Evolutionary conservation across 805 yeast species (phyloP).

Genomic region (Barnettozyma botsteinii): DNA sequence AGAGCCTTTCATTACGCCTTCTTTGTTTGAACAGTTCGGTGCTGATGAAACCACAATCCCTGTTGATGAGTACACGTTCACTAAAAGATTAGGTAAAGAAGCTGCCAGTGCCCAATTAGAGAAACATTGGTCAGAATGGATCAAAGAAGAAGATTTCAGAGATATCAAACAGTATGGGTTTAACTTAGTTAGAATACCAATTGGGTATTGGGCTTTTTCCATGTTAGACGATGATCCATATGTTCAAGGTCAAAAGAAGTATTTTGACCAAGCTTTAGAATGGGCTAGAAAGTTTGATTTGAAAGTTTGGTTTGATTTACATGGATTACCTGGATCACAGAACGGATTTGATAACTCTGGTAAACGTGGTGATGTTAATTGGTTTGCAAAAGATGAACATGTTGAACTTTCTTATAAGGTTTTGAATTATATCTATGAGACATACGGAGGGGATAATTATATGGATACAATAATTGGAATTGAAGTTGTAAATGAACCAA

Average conservation of each 20-base stretch:
- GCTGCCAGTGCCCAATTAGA: slow-evolving; percentile 38
- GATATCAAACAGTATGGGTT: slow-evolving; percentile 48
- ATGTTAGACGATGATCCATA: slow-evolving; percentile 49
- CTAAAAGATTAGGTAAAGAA: slow-evolving; percentile 42
- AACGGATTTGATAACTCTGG: slow-evolving; percentile 87
- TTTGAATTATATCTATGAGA: slow-evolving; percentile 42
- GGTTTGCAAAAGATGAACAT: slow-evolving; percentile 38
- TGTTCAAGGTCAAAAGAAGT: slow-evolving; percentile 58
- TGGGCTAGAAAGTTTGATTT: slow-evolving; percentile 62
- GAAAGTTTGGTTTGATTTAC: slow-evolving; percentile 70
- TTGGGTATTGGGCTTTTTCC: slow-evolving; percentile 72
- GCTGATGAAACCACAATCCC: slow-evolving; percentile 37
- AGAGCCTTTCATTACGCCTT: slow-evolving; percentile 68
- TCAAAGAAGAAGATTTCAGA: slow-evolving; percentile 51
- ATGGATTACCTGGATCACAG: slow-evolving; percentile 81
- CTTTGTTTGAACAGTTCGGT: slow-evolving; percentile 40
- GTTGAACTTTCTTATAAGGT: slow-evolving; percentile 44
- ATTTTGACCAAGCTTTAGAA: slow-evolving; percentile 55
- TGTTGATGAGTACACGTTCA: slow-evolving; percentile 55
- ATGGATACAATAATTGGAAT: slow-evolving; percentile 62
- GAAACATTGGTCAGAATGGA: slow-evolving; percentile 53
- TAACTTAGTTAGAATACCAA: slow-evolving; percentile 69
- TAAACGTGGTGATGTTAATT: slow-evolving; percentile 39
- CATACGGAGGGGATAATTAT: slow-evolving; percentile 44
- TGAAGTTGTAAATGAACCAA: slow-evolving; percentile 68